Evolutionary conservation across 2,329 filamentous ascomycete genomes (phyloP), one percentile per base, ranked within the genome.

Genomic region (Sporothrix pallida): DNA sequence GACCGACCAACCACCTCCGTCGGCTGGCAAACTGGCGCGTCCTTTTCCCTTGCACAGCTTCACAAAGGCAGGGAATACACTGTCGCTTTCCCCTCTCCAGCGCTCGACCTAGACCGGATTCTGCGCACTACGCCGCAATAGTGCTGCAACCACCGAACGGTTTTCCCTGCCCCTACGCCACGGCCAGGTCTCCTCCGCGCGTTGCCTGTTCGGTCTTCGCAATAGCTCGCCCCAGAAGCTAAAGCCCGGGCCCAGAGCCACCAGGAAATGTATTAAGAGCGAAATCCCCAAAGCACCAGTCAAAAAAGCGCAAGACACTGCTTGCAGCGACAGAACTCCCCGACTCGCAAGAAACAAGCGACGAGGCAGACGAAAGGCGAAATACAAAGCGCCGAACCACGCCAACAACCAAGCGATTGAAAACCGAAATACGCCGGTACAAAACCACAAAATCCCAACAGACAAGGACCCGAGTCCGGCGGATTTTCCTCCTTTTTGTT

Each of bases 151-250:
- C 71, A 58, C 50, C 50, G 20, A 72, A 68, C 50, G 20, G 60
- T 65, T 54, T 52, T 60, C 58, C 56, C 62, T 67, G 62, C 37
- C 62, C 42, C 46, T 69, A 23, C 50, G 69, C 71, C 74, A 72
- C 63, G 71, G 44, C 70, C 68, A 52, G 44, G 54, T 60, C 52
- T 70, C 69, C 69, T 70, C 67, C 69, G 65, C 75, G 73, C 75
- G 73, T 72, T 76, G 72, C 75, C 75, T 60, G 44, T 75, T 76
- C 56, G 44, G 75, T 75, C 75, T 50, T 71, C 72, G 70, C 70
- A 73, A 50, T 9, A 58, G 56, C 72, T 62, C n/a, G n/a, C 62
- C 62, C 42, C 62, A 46, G 60, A 65, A 65, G 42, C 50, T 44
- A 54, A 63, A 68, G 42, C 17, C 54, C 71, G 17, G 52, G 15